Evolutionary conservation across 495 filamentous ascomycete genomes (phyloP).

Genomic region (Sporormia fimetaria): DNA sequence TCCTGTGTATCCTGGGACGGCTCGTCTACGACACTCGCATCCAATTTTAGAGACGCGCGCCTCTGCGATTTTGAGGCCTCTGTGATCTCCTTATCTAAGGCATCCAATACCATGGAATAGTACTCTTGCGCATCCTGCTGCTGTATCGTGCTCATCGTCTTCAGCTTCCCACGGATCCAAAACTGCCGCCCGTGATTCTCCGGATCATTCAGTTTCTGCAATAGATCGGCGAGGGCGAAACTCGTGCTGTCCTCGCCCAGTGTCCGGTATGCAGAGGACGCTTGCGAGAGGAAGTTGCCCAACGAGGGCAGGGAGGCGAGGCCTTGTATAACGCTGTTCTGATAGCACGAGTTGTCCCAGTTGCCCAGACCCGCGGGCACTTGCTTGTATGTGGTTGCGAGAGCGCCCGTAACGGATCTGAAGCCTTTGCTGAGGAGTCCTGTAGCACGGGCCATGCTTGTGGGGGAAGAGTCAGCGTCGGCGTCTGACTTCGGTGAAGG

Average conservation of each 20-base stretch:
- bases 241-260: constrained; percentile 35
- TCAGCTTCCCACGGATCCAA: constrained; percentile 67
- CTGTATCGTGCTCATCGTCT: constrained; percentile 83
- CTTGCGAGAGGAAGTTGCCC: constrained; percentile 37
- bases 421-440: constrained; percentile 33
- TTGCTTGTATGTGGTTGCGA: constrained; percentile 19
- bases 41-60: constrained; percentile 23
- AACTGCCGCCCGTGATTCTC: constrained; percentile 57
- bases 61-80: constrained; percentile 35
- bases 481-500: background rate
- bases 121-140: constrained; percentile 99
- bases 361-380: constrained; percentile 74
- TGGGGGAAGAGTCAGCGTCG: too few relatives aligned
- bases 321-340: constrained; percentile 81
- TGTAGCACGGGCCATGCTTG: too few relatives aligned
- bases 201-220: constrained; percentile 54
- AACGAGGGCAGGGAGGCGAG: constrained; percentile 65
- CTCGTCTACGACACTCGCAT: constrained; percentile 32
- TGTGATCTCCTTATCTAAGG: constrained; percentile 67
- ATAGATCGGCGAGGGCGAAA: constrained; percentile 50
- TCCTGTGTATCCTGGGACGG: constrained; percentile 13
- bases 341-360: constrained; percentile 90
- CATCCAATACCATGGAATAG: constrained; percentile 77
- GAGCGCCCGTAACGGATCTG: background rate
- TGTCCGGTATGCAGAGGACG: constrained; percentile 35